These are phyloP conservation scores for Mycena haematopus DNA, from an alignment of 768 basidiomycete genomes.

Conservation along the genomic window DNA sequence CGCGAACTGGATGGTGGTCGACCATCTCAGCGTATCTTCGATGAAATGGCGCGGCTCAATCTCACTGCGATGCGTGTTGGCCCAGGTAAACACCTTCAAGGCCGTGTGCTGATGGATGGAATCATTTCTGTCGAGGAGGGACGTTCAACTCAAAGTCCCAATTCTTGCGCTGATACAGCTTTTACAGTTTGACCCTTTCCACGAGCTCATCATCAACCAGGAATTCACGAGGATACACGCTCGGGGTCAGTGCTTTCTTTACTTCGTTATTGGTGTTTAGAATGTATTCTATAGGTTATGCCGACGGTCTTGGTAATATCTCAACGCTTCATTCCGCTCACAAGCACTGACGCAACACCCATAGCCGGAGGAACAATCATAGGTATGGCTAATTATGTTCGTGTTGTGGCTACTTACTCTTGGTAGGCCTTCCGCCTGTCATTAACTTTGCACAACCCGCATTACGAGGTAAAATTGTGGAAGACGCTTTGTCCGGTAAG, in stretches of 20 bases:
- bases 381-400: conserved; percentile 2
- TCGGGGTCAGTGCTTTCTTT: conserved; percentile 39
- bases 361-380: conserved; percentile 75
- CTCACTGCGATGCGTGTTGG: conserved; percentile 93
- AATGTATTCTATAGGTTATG: conserved; percentile 60
- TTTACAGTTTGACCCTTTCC: conserved; percentile 86
- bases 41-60: conserved; percentile 71
- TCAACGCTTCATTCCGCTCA: not conserved
- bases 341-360: not conserved
- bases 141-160: conserved; percentile 22
- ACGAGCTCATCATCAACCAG: conserved; percentile 83
- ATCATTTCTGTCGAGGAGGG: conserved; percentile 81
- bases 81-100: conserved; percentile 89
- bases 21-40: conserved; percentile 62
- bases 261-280: no score
- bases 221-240: conserved; percentile 73
- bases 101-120: conserved; percentile 79
- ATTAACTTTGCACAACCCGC: conserved; percentile 79
- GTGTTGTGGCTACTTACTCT: not conserved
- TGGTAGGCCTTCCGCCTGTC: conserved; percentile 76
- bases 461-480: conserved; percentile 59
- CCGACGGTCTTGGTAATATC: conserved; percentile 59
- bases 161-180: conserved; percentile 10
- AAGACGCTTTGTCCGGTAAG: conserved; percentile 72
- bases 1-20: conserved; percentile 74